Evolutionary conservation across 176 grass and related monocot genomes (phyloP), one percentile per base, ranked within the genome.

Genomic region (Melocanna baccifera): DNA sequence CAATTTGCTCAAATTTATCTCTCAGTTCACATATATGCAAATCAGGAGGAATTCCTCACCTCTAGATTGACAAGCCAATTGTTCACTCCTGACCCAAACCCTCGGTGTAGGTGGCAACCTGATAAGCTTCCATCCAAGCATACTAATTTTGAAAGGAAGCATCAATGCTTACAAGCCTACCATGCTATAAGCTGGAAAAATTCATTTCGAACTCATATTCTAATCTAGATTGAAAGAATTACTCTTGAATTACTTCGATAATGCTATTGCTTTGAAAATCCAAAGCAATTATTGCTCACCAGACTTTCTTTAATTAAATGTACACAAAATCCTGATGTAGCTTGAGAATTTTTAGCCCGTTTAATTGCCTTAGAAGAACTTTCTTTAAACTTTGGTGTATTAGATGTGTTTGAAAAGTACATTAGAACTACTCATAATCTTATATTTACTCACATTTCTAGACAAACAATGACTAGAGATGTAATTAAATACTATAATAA

Each of bases 41-140:
- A 61, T 62, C 56, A 10, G 62, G 22, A 20, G 43, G 50, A 66
- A 75, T 67, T 59, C 25, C 76, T 91, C 65, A 96, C 97, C 93
- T 99, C 97, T 19, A 99, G 51, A 46, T 94, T 85, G 68, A 99
- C 88, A 66, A 99, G 75, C 93, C 97, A 99, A 74, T 62, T 96
- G 76, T 92, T 99, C 80, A 89, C 70, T 47, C 97, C 97, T 72
- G 97, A 94, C 73, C 97, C 97, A 79, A 85, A 99, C 55, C 93
- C 97, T 40, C 83, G 66, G 67, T 99, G 91, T 72, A 94, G 71
- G 76, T 94, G 93, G 82, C 96, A 99, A 82, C 83, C 97, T 0
- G 97, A 93, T 86, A 88, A 76, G 52, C 91, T 99, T 77, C 97
- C 97, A 89, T 99, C 97, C 88, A 96, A 76, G 75, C 93, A 99